Evolutionary conservation across 441 rosid genomes (phyloP), one percentile per base, ranked within the genome.

Genomic region (Mallotus repandus): DNA sequence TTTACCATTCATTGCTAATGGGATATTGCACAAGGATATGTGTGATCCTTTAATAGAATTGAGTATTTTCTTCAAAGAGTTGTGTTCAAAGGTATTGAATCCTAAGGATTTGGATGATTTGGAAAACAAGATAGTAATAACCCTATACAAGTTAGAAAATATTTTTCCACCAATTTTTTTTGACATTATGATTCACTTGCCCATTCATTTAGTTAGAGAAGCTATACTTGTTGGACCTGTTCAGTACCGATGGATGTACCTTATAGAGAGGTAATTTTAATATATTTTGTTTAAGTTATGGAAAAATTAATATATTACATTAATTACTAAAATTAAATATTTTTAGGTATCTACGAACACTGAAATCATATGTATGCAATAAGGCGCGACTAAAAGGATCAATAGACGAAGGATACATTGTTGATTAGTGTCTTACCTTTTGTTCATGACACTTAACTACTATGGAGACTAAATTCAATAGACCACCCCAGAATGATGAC

Each of bases 171-270:
- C 57, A 15, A 25, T 60, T 0, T 60, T 61, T 71, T 71, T 60
- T 35, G 58, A 32, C 52, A 46, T 71, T 62, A 71, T 71, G 49
- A 55, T 32, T 11, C 72, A 68, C 21, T n/a, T 58, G 2, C 38
- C 38, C 3, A 58, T 58, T 22, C 62, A 58, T 12, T 58, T 68
- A 58, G 75, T 35, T 29, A 12, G 9, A 0, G 50, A 70, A 72
- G 60, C 59, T 10, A 61, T 32, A 49, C 29, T 62, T 25, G 53
- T 7, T n/a, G 41, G 61, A 0, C 68, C 35, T 14, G 43, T 63
- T 16, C 75, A 72, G 63, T 72, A 61, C 21, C 59, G 38, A 15
- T 72, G 50, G 75, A 72, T 35, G 61, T 62, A 62, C 9, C 75
- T 32, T 1, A 48, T 48, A 29, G 32, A 29, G 3, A 29, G 32